phyloP scores from a whole-genome alignment of 805 yeast species.

The Spathaspora hagerdaliae region DNA sequence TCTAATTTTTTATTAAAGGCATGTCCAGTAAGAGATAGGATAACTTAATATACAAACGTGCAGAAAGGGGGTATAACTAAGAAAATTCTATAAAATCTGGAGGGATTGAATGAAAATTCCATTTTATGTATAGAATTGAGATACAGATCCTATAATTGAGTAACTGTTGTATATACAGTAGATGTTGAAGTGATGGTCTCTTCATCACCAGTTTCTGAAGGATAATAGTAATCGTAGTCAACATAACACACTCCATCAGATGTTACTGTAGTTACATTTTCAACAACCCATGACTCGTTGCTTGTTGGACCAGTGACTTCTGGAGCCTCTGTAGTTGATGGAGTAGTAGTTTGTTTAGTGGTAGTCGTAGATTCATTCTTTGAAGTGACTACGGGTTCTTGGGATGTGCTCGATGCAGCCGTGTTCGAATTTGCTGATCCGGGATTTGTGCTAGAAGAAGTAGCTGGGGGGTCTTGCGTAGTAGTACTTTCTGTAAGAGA shows the following conservation, averaged over 20 bases:
- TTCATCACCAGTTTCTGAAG: constrained; percentile 23
- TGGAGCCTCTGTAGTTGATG: constrained; percentile 18
- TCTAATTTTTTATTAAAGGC: too few species aligned
- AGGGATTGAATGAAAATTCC: too few species aligned
- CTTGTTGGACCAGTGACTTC: constrained; percentile 20
- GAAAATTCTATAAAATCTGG: too few species aligned
- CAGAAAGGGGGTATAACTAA: too few species aligned
- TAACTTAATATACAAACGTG: too few species aligned
- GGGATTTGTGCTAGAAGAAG: constrained; percentile 5
- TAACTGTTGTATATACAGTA: constrained; percentile 32
- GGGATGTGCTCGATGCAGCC: background rate
- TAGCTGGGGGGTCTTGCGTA: background rate
- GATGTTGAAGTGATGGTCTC: constrained; percentile 37
- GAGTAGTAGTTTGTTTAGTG: constrained; percentile 1
- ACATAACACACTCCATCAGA: constrained; percentile 31
- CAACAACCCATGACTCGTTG: constrained; percentile 31
- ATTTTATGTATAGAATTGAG: too few species aligned
- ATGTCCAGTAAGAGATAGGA: too few species aligned
- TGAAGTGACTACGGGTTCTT: constrained; percentile 6
- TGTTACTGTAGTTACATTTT: constrained; percentile 25
- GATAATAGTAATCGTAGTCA: constrained; percentile 33
- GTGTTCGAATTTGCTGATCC: constrained; percentile 6
- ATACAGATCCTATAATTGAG: constrained; percentile 9
- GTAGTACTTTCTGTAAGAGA: too few species aligned
- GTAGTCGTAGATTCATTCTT: constrained; percentile 7